Percentiles rank a stretch among this genome's conserved stretches.
These are phyloP conservation scores for Candida dubliniensis DNA, from an alignment of 1,139 yeast species.

Conservation along the genomic window DNA sequence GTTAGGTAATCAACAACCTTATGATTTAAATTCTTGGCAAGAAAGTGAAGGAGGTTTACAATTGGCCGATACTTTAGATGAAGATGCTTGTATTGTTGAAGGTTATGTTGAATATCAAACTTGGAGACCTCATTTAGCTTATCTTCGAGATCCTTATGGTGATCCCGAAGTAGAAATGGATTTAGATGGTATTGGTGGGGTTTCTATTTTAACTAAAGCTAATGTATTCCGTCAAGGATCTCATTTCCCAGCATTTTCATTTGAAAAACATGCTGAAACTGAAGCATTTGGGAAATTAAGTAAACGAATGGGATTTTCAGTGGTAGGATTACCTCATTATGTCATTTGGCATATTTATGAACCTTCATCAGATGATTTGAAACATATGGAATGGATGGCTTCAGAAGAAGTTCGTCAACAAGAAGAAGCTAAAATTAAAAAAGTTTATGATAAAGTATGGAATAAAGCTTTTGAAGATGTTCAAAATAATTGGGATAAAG, in stretches of 20 bases:
- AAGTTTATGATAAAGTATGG: constrained; percentile 75
- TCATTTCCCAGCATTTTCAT: constrained; percentile 88
- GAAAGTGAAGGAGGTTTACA: constrained; percentile 82
- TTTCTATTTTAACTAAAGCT: constrained; percentile 78
- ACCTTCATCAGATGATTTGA: constrained; percentile 81
- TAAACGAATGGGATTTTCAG: constrained; percentile 77
- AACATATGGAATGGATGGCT: constrained; percentile 98
- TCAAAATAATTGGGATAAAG: constrained; percentile 64
- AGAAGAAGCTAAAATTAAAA: constrained; percentile 64
- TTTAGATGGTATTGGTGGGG: constrained; percentile 90
- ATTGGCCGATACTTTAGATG: constrained; percentile 73
- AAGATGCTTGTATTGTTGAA: constrained; percentile 88
- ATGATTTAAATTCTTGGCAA: constrained; percentile 89
- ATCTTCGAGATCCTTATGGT: constrained; percentile 81
- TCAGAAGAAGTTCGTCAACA: constrained; percentile 77
- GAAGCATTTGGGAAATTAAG: constrained; percentile 91
- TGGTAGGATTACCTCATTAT: constrained; percentile 84
- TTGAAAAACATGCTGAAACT: constrained; percentile 89
- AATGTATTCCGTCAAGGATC: constrained; percentile 77
- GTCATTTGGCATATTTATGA: constrained; percentile 93
- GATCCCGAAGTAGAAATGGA: constrained; percentile 87
- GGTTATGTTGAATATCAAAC: constrained; percentile 92
- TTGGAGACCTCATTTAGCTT: constrained; percentile 90
- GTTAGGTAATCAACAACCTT: constrained; percentile 87
- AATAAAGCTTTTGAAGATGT: constrained; percentile 75